Percentiles rank a stretch among this genome's conserved stretches.
Evolutionary conservation across 2,329 filamentous ascomycete genomes (phyloP).

Genomic region (Dendrostoma leiphaemia): DNA sequence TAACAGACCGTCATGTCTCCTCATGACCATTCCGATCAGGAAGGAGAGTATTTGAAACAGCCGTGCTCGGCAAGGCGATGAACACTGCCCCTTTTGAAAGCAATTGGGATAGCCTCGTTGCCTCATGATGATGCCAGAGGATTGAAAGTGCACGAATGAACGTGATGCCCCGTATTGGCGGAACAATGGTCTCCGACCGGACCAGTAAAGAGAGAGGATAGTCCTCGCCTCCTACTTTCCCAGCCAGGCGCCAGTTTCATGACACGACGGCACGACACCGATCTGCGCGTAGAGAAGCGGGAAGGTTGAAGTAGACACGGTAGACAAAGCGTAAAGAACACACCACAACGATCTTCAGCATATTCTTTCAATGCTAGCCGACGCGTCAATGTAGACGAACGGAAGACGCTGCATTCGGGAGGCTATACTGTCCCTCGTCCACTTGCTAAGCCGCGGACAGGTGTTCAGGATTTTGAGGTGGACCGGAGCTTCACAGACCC

Average conservation of each 20-base stretch:
- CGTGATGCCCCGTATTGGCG: conserved; percentile 6
- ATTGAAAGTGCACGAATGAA: conserved; percentile 4
- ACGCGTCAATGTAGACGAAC: background rate
- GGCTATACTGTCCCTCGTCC: background rate
- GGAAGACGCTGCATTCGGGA: background rate
- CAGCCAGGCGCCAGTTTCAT: background rate
- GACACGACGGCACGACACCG: too few relatives aligned
- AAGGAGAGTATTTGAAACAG: conserved; percentile 2
- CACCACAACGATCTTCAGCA: conserved; percentile 9
- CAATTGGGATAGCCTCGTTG: background rate
- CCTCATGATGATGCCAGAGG: background rate
- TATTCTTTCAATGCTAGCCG: conserved; percentile 3
- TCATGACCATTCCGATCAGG: conserved; percentile 9
- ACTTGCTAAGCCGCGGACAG: background rate
- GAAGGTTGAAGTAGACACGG: too few relatives aligned
- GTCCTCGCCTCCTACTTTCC: too few relatives aligned
- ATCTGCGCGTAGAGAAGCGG: background rate
- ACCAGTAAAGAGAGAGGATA: conserved; percentile 6
- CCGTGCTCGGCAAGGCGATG: background rate
- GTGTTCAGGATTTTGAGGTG: too few relatives aligned
- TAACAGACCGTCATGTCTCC: conserved; percentile 2
- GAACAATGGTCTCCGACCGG: conserved; percentile 7
- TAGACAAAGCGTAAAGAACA: conserved; percentile 2
- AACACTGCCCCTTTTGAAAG: conserved; percentile 6
- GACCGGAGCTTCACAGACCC: too few relatives aligned